phyloP scores from a whole-genome alignment of 331 rosid species.

The Malus hybrid region DNA sequence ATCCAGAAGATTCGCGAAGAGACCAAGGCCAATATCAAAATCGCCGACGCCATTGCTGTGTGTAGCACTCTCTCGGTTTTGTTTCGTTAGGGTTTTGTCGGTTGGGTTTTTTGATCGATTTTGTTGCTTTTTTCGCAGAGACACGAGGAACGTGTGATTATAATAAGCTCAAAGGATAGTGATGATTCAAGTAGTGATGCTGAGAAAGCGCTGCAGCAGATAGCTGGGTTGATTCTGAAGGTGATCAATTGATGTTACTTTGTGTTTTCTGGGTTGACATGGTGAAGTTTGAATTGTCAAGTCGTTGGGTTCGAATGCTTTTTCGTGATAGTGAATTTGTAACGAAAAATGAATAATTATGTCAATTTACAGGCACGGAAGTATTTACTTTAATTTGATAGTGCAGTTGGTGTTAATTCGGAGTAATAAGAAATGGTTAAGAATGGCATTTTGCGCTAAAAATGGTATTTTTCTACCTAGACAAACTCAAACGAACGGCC shows the following conservation, averaged over 20 bases:
- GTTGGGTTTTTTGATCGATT: constrained; percentile 21
- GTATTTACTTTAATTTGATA: not conserved
- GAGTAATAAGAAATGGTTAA: not conserved
- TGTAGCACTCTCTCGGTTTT: too few species aligned
- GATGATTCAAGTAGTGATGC: constrained; percentile 68
- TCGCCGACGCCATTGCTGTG: constrained; percentile 10
- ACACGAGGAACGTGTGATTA: constrained; percentile 92
- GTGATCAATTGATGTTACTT: constrained; percentile 21
- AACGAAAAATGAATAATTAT: not conserved
- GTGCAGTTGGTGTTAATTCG: not conserved
- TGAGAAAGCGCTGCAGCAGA: constrained; percentile 80
- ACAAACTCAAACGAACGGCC: not conserved
- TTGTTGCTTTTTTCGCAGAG: constrained; percentile 33
- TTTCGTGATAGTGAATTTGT: not conserved
- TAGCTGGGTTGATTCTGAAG: constrained; percentile 68
- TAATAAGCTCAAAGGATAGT: constrained; percentile 72
- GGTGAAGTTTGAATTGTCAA: too few species aligned
- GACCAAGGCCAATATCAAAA: constrained; percentile 68
- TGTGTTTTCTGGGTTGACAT: not conserved
- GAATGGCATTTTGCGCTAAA: not conserved
- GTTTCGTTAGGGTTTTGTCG: too few species aligned
- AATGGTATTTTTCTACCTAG: not conserved
- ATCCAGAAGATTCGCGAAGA: constrained; percentile 82
- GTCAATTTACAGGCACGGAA: not conserved
- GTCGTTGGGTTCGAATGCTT: not conserved